phyloP scores from a whole-genome alignment of 179 eudicot species.

The Pouteria campechiana region DNA sequence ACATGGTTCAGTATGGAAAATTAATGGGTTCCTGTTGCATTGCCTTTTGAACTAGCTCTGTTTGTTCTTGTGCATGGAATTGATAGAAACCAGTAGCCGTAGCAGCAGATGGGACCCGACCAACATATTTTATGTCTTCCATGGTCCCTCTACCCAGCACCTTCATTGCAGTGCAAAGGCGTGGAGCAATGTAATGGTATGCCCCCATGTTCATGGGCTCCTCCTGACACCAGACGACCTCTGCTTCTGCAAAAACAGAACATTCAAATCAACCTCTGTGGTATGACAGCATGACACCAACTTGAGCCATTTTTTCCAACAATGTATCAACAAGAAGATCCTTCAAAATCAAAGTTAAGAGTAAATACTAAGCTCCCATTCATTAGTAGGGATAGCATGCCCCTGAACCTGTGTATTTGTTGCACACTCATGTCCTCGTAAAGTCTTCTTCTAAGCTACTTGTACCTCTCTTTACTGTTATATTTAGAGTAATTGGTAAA shows the following conservation, averaged over 20 bases:
- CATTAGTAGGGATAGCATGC: too few relatives aligned
- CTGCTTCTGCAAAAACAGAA: slow-evolving; percentile 85
- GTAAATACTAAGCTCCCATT: too few relatives aligned
- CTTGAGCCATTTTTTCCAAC: too few relatives aligned
- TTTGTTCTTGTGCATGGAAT: slow-evolving; percentile 59
- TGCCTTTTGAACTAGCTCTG: slow-evolving; percentile 56
- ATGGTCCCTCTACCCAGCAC: slow-evolving; percentile 34
- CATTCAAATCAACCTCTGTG: too few relatives aligned
- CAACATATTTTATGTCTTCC: slow-evolving; percentile 59
- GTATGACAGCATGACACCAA: too few relatives aligned
- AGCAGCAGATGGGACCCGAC: slow-evolving; percentile 81
- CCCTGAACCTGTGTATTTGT: too few relatives aligned
- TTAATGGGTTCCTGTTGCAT: slow-evolving; percentile 56
- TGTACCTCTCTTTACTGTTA: too few relatives aligned
- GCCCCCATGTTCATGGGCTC: slow-evolving; percentile 99
- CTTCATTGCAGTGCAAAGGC: slow-evolving; percentile 65
- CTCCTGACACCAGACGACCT: slow-evolving; percentile 90
- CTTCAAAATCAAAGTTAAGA: too few relatives aligned
- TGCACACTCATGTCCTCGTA: too few relatives aligned
- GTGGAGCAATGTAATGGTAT: slow-evolving; percentile 53
- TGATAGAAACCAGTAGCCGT: slow-evolving; percentile 73
- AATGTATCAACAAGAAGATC: too few relatives aligned
- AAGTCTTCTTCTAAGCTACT: too few relatives aligned
- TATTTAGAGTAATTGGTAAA: too few relatives aligned
- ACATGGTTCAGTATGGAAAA: slow-evolving; percentile 6